A percentile compares a stretch with the other conserved stretches of the same genome.
Evolutionary conservation across 2,329 filamentous ascomycete genomes (phyloP).

Genomic region (Fusarium decemcellulare): DNA sequence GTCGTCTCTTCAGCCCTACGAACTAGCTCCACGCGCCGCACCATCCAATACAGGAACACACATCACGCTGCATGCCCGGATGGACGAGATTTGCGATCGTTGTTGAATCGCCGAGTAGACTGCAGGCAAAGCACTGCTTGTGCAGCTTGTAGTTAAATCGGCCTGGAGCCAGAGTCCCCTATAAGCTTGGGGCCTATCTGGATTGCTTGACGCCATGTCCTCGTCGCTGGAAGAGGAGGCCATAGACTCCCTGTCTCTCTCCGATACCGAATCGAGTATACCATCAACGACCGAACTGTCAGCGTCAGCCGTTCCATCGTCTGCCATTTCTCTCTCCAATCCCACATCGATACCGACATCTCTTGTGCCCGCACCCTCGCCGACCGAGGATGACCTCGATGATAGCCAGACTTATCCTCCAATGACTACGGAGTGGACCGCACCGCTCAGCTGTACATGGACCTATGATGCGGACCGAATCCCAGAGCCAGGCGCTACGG

Average conservation of each 20-base stretch:
- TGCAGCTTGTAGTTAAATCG: constrained; percentile 38
- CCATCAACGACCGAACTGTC: constrained; percentile 21
- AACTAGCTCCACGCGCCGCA: constrained; percentile 10
- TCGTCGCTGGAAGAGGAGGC: constrained; percentile 32
- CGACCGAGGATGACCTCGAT: constrained; percentile 41
- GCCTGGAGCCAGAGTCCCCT: constrained; percentile 23
- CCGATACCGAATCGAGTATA: constrained; percentile 23
- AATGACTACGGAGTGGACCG: constrained; percentile 56
- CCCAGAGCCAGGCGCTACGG: constrained; percentile 41
- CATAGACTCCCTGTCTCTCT: constrained; percentile 14
- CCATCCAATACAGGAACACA: constrained; percentile 13
- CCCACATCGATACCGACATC: constrained; percentile 35
- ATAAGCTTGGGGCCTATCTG: constrained; percentile 17
- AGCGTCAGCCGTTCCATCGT: constrained; percentile 33
- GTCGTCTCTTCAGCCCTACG: constrained; percentile 13
- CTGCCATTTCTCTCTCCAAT: constrained; percentile 26
- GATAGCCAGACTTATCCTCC: constrained; percentile 49
- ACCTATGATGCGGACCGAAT: constrained; percentile 53
- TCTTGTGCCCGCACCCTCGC: constrained; percentile 26
- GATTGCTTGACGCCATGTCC: constrained; percentile 31
- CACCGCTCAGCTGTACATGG: constrained; percentile 55
- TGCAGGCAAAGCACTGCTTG: constrained; percentile 35
- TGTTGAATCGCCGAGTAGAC: constrained; percentile 41
- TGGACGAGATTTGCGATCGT: constrained; percentile 41
- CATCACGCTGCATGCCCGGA: constrained; percentile 31